These are phyloP conservation scores for Syzygium malaccense DNA, from an alignment of 441 rosid genomes.

Conservation along the genomic window DNA sequence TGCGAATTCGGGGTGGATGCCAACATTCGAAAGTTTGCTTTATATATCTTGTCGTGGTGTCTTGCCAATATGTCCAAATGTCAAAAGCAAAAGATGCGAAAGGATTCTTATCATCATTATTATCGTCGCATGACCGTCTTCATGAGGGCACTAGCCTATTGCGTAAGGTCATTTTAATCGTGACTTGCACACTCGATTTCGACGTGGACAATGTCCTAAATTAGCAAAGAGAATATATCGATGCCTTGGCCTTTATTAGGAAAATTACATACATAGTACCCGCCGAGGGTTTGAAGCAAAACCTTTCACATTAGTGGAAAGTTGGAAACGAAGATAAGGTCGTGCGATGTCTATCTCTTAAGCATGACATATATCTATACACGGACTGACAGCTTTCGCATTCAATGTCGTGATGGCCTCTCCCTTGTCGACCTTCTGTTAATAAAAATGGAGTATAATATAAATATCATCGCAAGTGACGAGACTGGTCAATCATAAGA, in stretches of 20 bases:
- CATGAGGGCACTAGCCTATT: background rate
- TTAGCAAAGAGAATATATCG: background rate
- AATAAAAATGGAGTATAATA: background rate
- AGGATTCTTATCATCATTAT: background rate
- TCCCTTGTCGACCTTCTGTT: background rate
- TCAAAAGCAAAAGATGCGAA: background rate
- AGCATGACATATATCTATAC: background rate
- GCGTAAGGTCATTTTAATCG: background rate
- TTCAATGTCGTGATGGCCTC: too few relatives aligned
- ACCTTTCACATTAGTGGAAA: background rate
- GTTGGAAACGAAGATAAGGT: background rate
- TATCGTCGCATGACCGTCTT: background rate
- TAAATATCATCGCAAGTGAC: background rate
- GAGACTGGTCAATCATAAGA: background rate
- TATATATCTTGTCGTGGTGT: background rate
- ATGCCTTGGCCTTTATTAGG: background rate
- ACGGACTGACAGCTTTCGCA: background rate
- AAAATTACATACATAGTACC: background rate
- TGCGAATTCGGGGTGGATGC: background rate
- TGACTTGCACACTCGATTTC: background rate
- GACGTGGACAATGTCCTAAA: background rate
- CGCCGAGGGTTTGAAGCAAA: background rate
- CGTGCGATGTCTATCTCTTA: background rate
- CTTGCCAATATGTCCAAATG: background rate
- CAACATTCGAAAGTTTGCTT: background rate